phyloP scores from a whole-genome alignment of 495 filamentous ascomycete species.

The Neurospora sp. region DNA sequence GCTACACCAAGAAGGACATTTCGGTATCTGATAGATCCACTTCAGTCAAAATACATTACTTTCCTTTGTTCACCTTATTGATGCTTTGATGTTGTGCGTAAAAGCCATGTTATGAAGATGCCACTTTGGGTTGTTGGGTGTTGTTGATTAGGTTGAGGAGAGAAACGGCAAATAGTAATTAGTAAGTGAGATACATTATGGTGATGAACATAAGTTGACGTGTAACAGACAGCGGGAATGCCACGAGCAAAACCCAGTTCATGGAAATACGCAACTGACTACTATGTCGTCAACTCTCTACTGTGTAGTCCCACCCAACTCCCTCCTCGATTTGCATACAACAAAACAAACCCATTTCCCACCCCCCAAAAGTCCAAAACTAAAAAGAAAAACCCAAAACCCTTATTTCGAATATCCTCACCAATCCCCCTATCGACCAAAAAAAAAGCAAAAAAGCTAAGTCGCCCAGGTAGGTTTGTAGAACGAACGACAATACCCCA shows the following conservation, averaged over 20 bases:
- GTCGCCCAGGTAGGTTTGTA: too few species aligned
- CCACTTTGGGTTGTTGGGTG: too few species aligned
- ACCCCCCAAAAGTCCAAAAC: too few species aligned
- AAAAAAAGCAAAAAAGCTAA: background rate
- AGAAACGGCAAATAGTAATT: too few species aligned
- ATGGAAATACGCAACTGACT: background rate
- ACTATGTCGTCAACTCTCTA: background rate
- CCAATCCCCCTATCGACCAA: background rate
- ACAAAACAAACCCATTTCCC: too few species aligned
- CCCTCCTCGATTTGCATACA: too few species aligned
- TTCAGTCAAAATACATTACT: background rate
- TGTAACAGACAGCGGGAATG: too few species aligned
- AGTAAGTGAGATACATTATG: too few species aligned
- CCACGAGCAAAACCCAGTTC: background rate
- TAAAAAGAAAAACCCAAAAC: background rate
- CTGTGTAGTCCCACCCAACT: too few species aligned
- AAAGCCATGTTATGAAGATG: background rate
- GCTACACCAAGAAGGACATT: constrained; percentile 4
- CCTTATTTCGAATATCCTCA: background rate
- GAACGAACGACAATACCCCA: too few species aligned
- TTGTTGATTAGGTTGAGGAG: too few species aligned
- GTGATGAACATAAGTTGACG: too few species aligned
- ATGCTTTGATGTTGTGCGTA: background rate
- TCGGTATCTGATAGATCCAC: background rate
- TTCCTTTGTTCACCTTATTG: background rate